Evolutionary conservation across 2,329 filamentous ascomycete species (phyloP).

Genomic region (Trichoderma polysporum): DNA sequence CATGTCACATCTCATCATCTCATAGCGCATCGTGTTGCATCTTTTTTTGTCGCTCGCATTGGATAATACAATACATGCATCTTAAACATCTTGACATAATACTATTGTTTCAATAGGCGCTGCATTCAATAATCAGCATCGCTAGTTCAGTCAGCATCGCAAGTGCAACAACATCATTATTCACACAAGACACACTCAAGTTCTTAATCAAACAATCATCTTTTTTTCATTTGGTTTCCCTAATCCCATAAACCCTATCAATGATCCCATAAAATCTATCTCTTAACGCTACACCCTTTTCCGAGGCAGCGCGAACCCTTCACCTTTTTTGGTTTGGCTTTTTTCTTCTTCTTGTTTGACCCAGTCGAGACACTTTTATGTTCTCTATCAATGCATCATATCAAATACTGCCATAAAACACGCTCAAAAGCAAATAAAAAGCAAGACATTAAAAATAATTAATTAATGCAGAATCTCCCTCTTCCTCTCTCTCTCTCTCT

Average conservation of each 20-base stretch:
- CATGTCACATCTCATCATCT: background rate
- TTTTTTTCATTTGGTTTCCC: conserved; percentile 3
- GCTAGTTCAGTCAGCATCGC: background rate
- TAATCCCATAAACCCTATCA: background rate
- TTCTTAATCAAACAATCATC: background rate
- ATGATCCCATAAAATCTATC: conserved; percentile 12
- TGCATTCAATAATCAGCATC: background rate
- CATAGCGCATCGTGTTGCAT: too few relatives aligned
- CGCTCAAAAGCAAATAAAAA: conserved; percentile 13
- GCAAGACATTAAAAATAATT: background rate
- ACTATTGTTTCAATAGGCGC: background rate
- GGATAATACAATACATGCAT: background rate
- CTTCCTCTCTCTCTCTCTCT: background rate
- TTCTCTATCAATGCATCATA: conserved; percentile 13
- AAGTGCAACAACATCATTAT: background rate
- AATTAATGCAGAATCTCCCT: background rate
- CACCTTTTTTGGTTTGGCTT: background rate
- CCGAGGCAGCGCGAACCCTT: background rate
- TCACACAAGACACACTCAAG: background rate
- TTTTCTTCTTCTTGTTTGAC: background rate
- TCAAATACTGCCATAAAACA: conserved; percentile 8
- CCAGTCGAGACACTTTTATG: background rate
- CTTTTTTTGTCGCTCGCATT: background rate
- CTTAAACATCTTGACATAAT: background rate
- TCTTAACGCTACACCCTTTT: background rate